Evolutionary conservation across 257 asterid species (phyloP), one percentile per base, ranked within the genome.

Genomic region (Rehmannia glutinosa): DNA sequence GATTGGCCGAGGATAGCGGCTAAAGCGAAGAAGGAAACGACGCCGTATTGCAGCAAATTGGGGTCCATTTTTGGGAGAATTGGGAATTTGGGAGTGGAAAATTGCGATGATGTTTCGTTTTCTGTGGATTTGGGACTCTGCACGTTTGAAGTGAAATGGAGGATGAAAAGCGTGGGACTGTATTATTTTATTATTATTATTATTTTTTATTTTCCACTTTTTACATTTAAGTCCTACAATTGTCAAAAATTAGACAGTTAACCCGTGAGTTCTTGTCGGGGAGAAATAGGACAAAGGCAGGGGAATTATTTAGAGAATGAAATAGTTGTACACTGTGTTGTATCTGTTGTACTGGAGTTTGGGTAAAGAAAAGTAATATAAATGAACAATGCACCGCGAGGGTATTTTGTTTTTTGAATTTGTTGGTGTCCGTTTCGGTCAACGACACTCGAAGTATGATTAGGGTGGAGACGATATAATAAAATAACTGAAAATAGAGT

Each of bases 221-320:
- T n/a, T n/a, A n/a, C n/a, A n/a, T n/a, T n/a, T n/a, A n/a, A n/a
- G n/a, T n/a, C n/a, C n/a, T n/a, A n/a, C n/a, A n/a, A n/a, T n/a
- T 60, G 74, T 51, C 71, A 35, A 66, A 9, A 43, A 45, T 36
- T 27, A 23, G 57, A 76, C 62, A 60, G 68, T 45, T 10, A 19
- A 25, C 81, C 66, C 81, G 81, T 76, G 81, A 76, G 8, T 43
- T 24, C 43, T 21, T 71, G 77, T 71, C 71, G 77, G 70, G 25
- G n/a, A 2, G 63, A 57, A 49, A n/a, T n/a, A 41, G 69, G 73
- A 73, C 39, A 57, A 58, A 17, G 73, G 59, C 58, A 38, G 60
- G 45, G 56, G n/a, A 58, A 28, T 60, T 32, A 27, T 2, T 39
- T 20, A 8, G 0, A 30, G 16, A 35, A 35, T 1, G 8, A 56